These are phyloP conservation scores for Acacia acuminata DNA, from an alignment of 306 rosid genomes.

Conservation along the genomic window DNA sequence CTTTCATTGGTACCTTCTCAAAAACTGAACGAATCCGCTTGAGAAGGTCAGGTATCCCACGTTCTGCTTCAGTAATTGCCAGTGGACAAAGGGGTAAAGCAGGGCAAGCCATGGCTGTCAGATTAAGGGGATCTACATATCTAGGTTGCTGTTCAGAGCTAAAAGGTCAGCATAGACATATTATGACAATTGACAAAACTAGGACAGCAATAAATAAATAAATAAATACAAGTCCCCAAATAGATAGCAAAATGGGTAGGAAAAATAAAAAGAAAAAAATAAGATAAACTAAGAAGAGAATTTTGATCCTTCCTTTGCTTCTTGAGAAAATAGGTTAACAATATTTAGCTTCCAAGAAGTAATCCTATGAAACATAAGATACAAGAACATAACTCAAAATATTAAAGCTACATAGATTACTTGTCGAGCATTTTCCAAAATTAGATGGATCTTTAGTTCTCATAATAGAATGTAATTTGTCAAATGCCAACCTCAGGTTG, in stretches of 20 bases:
- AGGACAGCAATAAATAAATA: neutral
- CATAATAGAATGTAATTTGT: neutral
- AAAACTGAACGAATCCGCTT: conserved; percentile 88
- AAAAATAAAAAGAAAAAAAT: neutral
- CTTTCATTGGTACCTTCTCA: conserved; percentile 70
- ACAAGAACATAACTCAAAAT: neutral
- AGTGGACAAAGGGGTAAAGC: conserved; percentile 96
- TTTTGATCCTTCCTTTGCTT: neutral
- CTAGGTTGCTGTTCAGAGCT: conserved; percentile 69
- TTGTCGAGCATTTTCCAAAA: conserved; percentile 2
- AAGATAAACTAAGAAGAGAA: neutral
- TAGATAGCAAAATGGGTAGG: neutral
- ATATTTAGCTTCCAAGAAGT: neutral
- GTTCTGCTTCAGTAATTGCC: conserved; percentile 97
- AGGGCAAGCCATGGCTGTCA: conserved; percentile 99
- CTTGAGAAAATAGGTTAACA: conserved; percentile 6
- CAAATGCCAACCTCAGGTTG: neutral
- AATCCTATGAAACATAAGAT: conserved; percentile 13
- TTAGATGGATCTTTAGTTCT: neutral
- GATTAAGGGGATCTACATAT: conserved; percentile 87
- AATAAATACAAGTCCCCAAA: neutral
- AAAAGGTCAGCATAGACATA: conserved; percentile 32
- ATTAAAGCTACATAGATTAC: conserved; percentile 2
- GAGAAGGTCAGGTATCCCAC: conserved; percentile 87
- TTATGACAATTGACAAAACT: neutral